Evolutionary conservation across 805 yeast genomes (phyloP).

Genomic region (Hanseniaspora nectarophila): DNA sequence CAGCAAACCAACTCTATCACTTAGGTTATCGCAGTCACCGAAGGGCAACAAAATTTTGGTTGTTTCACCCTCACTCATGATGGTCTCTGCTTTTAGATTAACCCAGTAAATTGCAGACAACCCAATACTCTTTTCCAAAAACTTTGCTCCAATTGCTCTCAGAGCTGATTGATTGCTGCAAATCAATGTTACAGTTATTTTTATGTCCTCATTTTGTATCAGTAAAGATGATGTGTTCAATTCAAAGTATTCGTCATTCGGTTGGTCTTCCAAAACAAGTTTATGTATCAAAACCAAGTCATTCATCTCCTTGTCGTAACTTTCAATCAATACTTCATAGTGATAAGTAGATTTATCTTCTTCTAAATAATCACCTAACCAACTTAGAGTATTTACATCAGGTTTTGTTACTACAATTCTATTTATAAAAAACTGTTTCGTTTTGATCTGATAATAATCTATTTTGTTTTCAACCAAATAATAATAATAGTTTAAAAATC

Average conservation of each 20-base stretch:
- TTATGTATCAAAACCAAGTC: not conserved
- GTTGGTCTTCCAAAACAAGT: not conserved
- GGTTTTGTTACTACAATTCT: not conserved
- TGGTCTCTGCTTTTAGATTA: not conserved
- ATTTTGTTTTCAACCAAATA: conserved; percentile 15
- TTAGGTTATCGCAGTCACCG: conserved; percentile 1
- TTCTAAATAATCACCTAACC: not conserved
- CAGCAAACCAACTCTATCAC: not conserved
- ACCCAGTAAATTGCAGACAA: not conserved
- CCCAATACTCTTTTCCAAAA: not conserved
- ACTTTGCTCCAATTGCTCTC: not conserved
- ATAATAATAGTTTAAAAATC: conserved; percentile 53
- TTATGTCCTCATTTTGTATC: conserved; percentile 3
- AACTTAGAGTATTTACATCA: too few species aligned
- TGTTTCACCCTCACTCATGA: not conserved
- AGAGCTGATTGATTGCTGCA: not conserved
- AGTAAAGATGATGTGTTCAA: not conserved
- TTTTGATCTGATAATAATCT: not conserved
- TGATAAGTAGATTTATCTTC: too few species aligned
- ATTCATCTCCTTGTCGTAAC: not conserved
- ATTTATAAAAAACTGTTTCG: conserved; percentile 14
- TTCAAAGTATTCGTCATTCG: not conserved
- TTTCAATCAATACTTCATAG: not conserved
- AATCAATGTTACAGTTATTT: not conserved
- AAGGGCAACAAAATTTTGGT: not conserved